Base-by-base conservation (phyloP, 768 basidiomycete genomes). In the Tricholoma furcatifolium region DNA sequence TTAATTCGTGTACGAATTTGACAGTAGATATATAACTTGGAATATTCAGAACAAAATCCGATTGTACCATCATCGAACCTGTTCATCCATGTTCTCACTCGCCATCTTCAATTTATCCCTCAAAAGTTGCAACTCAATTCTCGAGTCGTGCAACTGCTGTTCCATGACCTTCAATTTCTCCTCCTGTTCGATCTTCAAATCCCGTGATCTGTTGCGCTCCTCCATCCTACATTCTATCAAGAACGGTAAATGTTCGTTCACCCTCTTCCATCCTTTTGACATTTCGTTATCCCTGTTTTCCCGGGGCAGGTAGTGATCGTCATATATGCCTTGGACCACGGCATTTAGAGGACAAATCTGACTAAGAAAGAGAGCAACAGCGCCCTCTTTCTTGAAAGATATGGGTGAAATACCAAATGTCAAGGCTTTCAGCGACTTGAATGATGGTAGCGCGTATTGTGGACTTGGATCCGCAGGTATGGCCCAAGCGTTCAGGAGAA, bases 371-470 rank as follows among this genome's bases (percentile, higher is more conserved):
- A 80, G 69, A 15, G 83, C 75, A 24, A 79, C 75, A 0, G 74
- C 58, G 6, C 69, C 74, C 5, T 73, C 63, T 12, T 80, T 72
- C 2, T 60, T 43, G 24, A n/a, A n/a, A n/a, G n/a, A n/a, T n/a
- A 82, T 73, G 47, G 66, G 64, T n/a, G 82, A 84, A 0, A 80
- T 73, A 0, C 83, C 84, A 55, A 84, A 65, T 15, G 73, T 73
- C 10, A 87, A 66, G 12, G 60, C 56, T 43, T 60, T 54, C n/a
- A 77, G 68, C 17, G 54, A 56, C 31, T 62, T 42, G 62, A 78
- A 74, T 2, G 62, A 64, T 11, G 60, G 58, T 41, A 60, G 55
- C 40, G 59, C 48, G 48, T 54, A 55, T 5, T 53, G 55, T 18
- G 49, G 42, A 5, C 36, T 47, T 17, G 54, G 52, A 50, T 60